Evolutionary conservation across 495 filamentous ascomycete genomes (phyloP).

Genomic region (Patellaria atrata): DNA sequence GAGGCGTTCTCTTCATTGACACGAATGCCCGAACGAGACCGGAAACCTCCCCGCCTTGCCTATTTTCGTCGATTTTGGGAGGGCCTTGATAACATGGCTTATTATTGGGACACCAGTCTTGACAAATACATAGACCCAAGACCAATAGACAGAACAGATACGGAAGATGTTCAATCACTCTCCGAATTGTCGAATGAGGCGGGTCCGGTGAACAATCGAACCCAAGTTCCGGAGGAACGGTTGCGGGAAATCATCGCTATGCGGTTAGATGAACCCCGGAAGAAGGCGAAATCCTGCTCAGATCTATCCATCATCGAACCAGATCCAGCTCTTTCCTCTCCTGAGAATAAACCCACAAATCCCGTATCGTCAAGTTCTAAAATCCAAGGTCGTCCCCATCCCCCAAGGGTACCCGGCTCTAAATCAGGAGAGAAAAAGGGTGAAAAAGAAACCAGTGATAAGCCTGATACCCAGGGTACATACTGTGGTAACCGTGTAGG

Average conservation of each 20-base stretch:
- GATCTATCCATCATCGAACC: slow-evolving; percentile 2
- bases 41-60: slow-evolving; percentile 32
- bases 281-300: slow-evolving; percentile 15
- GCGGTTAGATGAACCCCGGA: slow-evolving; percentile 14
- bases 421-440: background rate
- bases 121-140: slow-evolving; percentile 35
- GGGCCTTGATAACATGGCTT: slow-evolving; percentile 40
- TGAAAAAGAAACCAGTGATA: slow-evolving; percentile 6
- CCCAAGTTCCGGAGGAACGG: slow-evolving; percentile 1
- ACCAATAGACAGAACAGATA: slow-evolving; percentile 1
- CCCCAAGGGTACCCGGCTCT: slow-evolving; percentile 13
- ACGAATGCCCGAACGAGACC: slow-evolving; percentile 30
- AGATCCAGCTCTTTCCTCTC: background rate
- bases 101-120: slow-evolving; percentile 49
- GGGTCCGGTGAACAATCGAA: background rate
- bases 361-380: slow-evolving; percentile 11
- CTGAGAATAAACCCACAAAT: background rate
- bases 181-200: background rate
- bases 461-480: slow-evolving; percentile 14
- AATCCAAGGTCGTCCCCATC: slow-evolving; percentile 9
- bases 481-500: slow-evolving; percentile 40
- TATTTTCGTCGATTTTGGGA: slow-evolving; percentile 49
- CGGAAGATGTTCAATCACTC: slow-evolving; percentile 1
- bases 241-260: background rate
- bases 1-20: slow-evolving; percentile 39